These are phyloP conservation scores for Neocatenulostroma microsporum DNA, from an alignment of 2,329 filamentous ascomycete species.

Conservation along the genomic window DNA sequence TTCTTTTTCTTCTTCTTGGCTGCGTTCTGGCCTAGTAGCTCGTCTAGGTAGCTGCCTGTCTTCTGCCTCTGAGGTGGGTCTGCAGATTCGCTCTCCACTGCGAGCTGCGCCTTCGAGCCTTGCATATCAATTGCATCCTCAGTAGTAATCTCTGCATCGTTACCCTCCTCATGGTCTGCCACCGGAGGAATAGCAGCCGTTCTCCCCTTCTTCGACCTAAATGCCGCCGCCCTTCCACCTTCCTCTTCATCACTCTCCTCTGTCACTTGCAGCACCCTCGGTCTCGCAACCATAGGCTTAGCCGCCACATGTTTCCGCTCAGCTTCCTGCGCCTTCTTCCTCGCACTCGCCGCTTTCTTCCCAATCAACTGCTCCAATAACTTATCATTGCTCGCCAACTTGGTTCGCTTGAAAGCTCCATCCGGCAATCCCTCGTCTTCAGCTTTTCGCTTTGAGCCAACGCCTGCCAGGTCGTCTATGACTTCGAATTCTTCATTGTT, in stretches of 20 bases:
- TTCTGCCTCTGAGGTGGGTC: conserved; percentile 25
- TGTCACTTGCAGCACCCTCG: conserved; percentile 11
- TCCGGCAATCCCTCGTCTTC: conserved; percentile 19
- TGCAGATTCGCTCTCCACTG: background rate
- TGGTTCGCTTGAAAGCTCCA: conserved; percentile 30
- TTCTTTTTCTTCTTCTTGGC: conserved; percentile 46
- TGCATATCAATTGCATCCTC: too few species aligned
- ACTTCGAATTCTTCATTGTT: conserved; percentile 47
- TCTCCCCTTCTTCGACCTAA: conserved; percentile 15
- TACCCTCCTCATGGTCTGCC: background rate
- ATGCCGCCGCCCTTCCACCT: conserved; percentile 15
- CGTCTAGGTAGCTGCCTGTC: conserved; percentile 47
- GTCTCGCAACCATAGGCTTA: conserved; percentile 4
- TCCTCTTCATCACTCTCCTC: conserved; percentile 33
- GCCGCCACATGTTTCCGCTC: conserved; percentile 9
- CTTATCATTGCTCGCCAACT: conserved; percentile 35
- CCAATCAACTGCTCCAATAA: conserved; percentile 36
- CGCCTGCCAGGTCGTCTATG: conserved; percentile 11
- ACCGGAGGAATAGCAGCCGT: background rate
- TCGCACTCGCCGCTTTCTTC: conserved; percentile 31
- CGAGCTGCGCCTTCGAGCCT: background rate
- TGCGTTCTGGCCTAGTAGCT: conserved; percentile 42
- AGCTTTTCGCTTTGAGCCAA: conserved; percentile 13
- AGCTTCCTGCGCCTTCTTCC: conserved; percentile 19
- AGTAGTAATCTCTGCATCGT: background rate